phyloP scores from a whole-genome alignment of 1,284 basidiomycete species.

The Ustilago cynodontis region DNA sequence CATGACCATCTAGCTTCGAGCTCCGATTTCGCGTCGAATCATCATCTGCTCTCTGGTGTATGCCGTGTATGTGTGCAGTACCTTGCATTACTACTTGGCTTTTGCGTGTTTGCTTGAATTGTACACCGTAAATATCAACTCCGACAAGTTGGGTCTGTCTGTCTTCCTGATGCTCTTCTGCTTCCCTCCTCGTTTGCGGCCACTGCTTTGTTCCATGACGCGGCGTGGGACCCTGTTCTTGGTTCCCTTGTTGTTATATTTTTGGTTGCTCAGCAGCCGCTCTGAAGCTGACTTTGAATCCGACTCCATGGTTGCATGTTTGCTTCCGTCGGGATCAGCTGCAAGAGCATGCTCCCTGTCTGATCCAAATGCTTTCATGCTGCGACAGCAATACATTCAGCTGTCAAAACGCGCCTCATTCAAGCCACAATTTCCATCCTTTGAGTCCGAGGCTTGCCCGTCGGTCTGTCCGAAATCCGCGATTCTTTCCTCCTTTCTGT shows the following conservation, averaged over 20 bases:
- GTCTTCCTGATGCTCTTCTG: no score
- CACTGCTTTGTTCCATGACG: not conserved
- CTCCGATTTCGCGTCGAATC: slow-evolving; percentile 8
- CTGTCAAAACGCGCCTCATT: slow-evolving; percentile 20
- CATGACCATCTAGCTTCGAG: not conserved
- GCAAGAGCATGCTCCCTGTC: slow-evolving; percentile 5
- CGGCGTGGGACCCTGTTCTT: not conserved
- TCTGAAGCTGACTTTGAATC: slow-evolving; percentile 25
- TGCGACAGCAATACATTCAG: slow-evolving; percentile 6
- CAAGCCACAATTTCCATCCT: slow-evolving; percentile 2
- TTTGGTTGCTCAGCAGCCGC: not conserved
- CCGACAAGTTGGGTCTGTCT: not conserved
- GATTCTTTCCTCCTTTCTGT: no score
- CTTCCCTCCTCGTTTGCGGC: not conserved
- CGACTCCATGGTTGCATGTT: slow-evolving; percentile 14
- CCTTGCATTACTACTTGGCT: no score
- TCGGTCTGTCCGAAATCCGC: slow-evolving; percentile 5
- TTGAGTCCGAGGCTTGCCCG: slow-evolving; percentile 3
- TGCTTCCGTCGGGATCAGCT: slow-evolving; percentile 46
- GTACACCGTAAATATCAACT: slow-evolving; percentile 2
- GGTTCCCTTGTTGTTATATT: no score
- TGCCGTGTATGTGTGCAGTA: no score
- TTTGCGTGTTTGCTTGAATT: not conserved
- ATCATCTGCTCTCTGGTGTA: not conserved
- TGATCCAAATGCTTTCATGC: slow-evolving; percentile 1